Percentiles rank a stretch among this genome's conserved stretches.
These are phyloP conservation scores for Cyclotella sp. DNA, from an alignment of 108 stramenopile genomes.

Conservation along the genomic window DNA sequence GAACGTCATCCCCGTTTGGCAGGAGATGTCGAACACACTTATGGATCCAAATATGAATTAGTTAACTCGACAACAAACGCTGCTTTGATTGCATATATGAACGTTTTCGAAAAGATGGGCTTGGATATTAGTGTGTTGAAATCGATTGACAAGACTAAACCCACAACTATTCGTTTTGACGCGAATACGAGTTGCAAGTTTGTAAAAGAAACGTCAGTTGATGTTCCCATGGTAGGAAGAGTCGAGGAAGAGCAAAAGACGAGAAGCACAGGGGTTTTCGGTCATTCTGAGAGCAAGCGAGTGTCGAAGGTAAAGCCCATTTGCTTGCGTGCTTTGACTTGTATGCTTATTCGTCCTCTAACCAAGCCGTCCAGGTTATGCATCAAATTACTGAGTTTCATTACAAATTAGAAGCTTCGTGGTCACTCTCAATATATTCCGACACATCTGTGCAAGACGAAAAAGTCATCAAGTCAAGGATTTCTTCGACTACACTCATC, in stretches of 20 bases:
- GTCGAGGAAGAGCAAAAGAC: slow-evolving; percentile 28
- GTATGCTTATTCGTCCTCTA: neutral
- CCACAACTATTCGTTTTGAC: slow-evolving; percentile 66
- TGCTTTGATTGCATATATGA: slow-evolving; percentile 67
- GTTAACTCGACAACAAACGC: slow-evolving; percentile 70
- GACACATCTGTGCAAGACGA: slow-evolving; percentile 55
- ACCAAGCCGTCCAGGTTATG: slow-evolving; percentile 17
- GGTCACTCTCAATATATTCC: slow-evolving; percentile 49
- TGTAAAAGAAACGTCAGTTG: slow-evolving; percentile 52
- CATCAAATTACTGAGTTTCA: slow-evolving; percentile 62
- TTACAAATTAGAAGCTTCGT: slow-evolving; percentile 54
- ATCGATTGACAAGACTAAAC: slow-evolving; percentile 43
- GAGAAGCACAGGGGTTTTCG: slow-evolving; percentile 26
- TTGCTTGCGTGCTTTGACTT: neutral
- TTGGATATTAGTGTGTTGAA: slow-evolving; percentile 49
- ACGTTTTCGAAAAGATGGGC: slow-evolving; percentile 70
- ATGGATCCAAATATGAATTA: slow-evolving; percentile 75
- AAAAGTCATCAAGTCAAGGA: slow-evolving; percentile 50
- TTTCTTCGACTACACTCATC: slow-evolving; percentile 46
- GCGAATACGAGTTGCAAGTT: slow-evolving; percentile 48
- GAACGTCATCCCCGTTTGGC: slow-evolving; percentile 44
- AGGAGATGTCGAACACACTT: slow-evolving; percentile 61
- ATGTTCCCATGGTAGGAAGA: slow-evolving; percentile 43
- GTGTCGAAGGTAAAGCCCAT: slow-evolving; percentile 30
- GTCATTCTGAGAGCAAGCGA: slow-evolving; percentile 20